These are phyloP conservation scores for Penicillium bovifimosum DNA, from an alignment of 495 filamentous ascomycete species.

Conservation along the genomic window DNA sequence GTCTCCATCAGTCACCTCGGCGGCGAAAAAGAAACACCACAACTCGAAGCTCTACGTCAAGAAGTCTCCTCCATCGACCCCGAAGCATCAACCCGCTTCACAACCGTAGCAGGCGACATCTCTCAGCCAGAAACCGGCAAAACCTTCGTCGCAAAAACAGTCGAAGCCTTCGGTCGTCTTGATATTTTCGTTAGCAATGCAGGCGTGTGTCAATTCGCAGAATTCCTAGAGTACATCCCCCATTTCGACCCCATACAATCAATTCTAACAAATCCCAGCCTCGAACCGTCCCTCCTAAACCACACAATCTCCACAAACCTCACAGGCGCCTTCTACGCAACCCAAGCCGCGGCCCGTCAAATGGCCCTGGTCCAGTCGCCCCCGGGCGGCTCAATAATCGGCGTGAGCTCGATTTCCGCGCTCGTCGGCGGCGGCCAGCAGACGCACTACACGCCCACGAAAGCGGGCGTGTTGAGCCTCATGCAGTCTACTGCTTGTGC, in stretches of 20 bases:
- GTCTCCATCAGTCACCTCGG: conserved; percentile 68
- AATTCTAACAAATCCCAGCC: conserved; percentile 22
- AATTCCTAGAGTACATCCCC: conserved; percentile 59
- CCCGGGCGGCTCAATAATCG: conserved; percentile 75
- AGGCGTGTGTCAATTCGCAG: conserved; percentile 76
- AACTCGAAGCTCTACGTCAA: conserved; percentile 49
- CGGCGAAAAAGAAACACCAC: conserved; percentile 45
- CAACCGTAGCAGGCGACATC: conserved; percentile 61
- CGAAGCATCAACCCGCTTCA: conserved; percentile 41
- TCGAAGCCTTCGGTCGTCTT: conserved; percentile 53
- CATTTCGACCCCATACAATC: not conserved
- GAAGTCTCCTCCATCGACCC: conserved; percentile 45
- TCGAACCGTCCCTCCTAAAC: conserved; percentile 55
- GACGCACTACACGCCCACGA: conserved; percentile 87
- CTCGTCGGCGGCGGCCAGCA: conserved; percentile 78
- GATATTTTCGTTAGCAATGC: conserved; percentile 88
- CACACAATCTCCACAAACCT: conserved; percentile 72
- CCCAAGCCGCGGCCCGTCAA: conserved; percentile 75
- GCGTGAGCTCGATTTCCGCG: conserved; percentile 74
- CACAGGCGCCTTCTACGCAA: conserved; percentile 77
- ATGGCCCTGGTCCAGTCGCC: conserved; percentile 59
- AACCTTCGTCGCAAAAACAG: conserved; percentile 51
- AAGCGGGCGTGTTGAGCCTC: conserved; percentile 74
- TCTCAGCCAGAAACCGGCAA: conserved; percentile 57
- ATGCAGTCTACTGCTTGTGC: conserved; percentile 84